phyloP scores from a whole-genome alignment of 177 flowering plant genomes.

The Viscum album region DNA sequence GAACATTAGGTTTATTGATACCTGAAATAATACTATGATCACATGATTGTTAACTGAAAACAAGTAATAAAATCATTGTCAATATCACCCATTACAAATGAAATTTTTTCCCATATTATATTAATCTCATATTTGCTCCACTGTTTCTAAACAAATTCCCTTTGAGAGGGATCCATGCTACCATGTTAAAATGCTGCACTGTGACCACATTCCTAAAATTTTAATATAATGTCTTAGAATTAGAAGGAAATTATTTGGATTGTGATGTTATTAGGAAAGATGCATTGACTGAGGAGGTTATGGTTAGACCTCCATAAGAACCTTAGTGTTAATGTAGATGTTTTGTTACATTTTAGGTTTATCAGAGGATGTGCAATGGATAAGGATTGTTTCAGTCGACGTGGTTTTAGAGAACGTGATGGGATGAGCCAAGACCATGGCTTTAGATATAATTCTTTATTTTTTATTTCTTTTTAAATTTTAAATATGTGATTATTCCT shows the following conservation, averaged over 20 bases:
- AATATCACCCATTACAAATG: slow-evolving; percentile 92
- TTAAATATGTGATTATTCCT: no score
- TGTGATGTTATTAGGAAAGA: no score
- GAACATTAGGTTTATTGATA: slow-evolving; percentile 94
- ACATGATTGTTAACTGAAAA: not conserved
- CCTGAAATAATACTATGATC: slow-evolving; percentile 43
- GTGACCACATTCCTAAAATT: slow-evolving; percentile 75
- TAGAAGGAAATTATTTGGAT: not conserved
- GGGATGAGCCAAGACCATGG: no score
- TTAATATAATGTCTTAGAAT: not conserved
- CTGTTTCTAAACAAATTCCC: slow-evolving; percentile 72
- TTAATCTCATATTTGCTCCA: slow-evolving; percentile 98
- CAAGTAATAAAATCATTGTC: slow-evolving; percentile 7
- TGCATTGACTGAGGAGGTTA: no score
- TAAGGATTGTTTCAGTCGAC: no score
- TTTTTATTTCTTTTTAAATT: no score
- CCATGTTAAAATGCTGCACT: slow-evolving; percentile 97
- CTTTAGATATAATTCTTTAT: no score
- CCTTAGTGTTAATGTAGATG: no score
- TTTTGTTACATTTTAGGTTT: no score
- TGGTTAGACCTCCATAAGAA: no score
- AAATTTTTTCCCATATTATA: slow-evolving; percentile 94
- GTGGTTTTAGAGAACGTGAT: no score
- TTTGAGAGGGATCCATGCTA: slow-evolving; percentile 77
- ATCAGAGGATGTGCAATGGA: no score